phyloP scores from a whole-genome alignment of 2,329 filamentous ascomycete species.

The Dactylellina drechsleri region DNA sequence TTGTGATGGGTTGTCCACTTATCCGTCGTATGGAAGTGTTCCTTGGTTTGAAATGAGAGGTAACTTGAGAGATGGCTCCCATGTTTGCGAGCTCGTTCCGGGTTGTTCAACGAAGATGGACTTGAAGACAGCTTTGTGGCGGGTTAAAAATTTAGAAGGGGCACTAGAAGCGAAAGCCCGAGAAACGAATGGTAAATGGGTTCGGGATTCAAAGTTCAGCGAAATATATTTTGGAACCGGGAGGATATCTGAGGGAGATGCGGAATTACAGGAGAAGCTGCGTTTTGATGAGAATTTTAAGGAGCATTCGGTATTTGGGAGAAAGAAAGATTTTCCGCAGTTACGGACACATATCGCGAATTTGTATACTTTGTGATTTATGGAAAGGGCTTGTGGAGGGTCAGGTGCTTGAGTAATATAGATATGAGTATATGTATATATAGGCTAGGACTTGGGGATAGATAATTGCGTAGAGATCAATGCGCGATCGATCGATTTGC shows the following conservation, averaged over 20 bases:
- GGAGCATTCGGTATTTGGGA: not conserved
- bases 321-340: not conserved
- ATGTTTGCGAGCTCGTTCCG: not conserved
- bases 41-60: not conserved
- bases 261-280: not conserved
- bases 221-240: not conserved
- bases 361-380: not conserved
- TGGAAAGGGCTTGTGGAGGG: too few species aligned
- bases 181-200: not conserved
- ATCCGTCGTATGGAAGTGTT: not conserved
- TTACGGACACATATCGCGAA: not conserved
- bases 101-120: not conserved
- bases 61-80: not conserved
- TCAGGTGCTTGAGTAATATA: too few species aligned
- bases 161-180: not conserved
- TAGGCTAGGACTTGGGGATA: too few species aligned
- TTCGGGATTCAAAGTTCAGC: not conserved
- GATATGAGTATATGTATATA: too few species aligned
- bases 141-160: not conserved
- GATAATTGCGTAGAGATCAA: too few species aligned
- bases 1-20: not conserved
- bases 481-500: too few species aligned
- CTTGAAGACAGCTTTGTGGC: not conserved
- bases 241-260: too few species aligned
- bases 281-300: not conserved